Base-by-base conservation (phyloP, 2,329 filamentous ascomycete species). In the Geoglossum cookeanum region DNA sequence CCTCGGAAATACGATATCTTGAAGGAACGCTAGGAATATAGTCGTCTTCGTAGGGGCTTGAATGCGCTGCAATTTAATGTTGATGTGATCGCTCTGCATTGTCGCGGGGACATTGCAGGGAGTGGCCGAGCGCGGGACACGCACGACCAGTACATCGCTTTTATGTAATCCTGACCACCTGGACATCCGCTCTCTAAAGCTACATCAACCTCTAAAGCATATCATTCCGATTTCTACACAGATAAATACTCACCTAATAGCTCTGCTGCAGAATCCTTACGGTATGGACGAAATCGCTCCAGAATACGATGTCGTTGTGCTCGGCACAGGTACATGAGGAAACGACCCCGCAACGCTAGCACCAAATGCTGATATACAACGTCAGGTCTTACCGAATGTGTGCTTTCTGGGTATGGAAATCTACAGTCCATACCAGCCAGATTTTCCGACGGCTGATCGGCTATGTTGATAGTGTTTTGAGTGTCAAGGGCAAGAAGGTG, bases 401-500 rank as follows among this genome's bases (percentile, higher is more conserved):
- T 98, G 69, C 86, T 98, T 65, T 96, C 91, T 70, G 92, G 91
- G 89, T 94, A 85, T 69, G 5, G 49, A 37, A 75, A 61, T 62
- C 37, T 27, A 3, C 27, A 55, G 52, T 15, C 22, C 56, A 32
- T 17, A 15, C 13, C 39, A 30, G 27, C 39, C 13, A 35, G 33
- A 29, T 22, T 27, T 17, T 11, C 32, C 17, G 11, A 0, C 61
- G 51, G 52, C 53, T 64, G 55, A 64, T 66, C 58, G 63, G 62
- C 55, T 57, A 22, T 22, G 15, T 54, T 55, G 63, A 60, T 66
- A 89, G 90, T 73, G 90, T 98, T 61, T 76, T 97, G 69, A 95
- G 89, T 76, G 91, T 97, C 67, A 96, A 97, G 78, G 91, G 91
- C 72, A 91, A 94, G 79, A 97, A 97, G 78, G 92, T 98, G 68